phyloP scores from a whole-genome alignment of 2,329 filamentous ascomycete species.

The Aspergillus fischeri region DNA sequence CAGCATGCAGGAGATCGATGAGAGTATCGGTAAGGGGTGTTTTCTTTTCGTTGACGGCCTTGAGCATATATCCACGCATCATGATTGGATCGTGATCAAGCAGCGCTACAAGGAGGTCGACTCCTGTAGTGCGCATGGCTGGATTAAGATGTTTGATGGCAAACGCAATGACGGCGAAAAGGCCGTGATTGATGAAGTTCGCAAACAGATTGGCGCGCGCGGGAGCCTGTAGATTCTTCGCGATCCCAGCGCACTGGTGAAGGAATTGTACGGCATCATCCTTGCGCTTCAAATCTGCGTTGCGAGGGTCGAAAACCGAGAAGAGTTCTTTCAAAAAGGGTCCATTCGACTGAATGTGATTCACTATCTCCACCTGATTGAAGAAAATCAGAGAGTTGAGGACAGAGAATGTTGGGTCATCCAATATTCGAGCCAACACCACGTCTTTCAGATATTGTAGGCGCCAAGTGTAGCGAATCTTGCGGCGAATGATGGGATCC shows the following conservation, averaged over 20 bases:
- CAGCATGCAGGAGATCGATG: conserved; percentile 84
- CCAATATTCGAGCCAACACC: conserved; percentile 90
- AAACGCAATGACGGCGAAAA: conserved; percentile 87
- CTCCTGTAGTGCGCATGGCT: conserved; percentile 81
- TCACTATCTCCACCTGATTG: conserved; percentile 96
- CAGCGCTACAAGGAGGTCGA: conserved; percentile 86
- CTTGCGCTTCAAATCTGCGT: conserved; percentile 65
- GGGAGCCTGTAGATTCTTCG: conserved; percentile 86
- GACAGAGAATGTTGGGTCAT: conserved; percentile 96
- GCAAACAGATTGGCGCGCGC: conserved; percentile 77
- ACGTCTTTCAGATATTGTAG: conserved; percentile 97
- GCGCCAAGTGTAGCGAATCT: conserved; percentile 95
- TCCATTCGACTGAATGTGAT: conserved; percentile 80
- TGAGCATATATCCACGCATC: conserved; percentile 90
- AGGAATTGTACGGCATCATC: conserved; percentile 96
- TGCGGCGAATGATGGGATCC: conserved; percentile 72
- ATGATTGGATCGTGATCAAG: conserved; percentile 94
- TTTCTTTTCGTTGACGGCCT: conserved; percentile 82
- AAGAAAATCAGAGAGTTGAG: conserved; percentile 98
- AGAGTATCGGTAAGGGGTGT: conserved; percentile 84
- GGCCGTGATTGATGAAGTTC: conserved; percentile 82
- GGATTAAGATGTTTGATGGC: conserved; percentile 82
- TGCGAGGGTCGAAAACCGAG: conserved; percentile 68
- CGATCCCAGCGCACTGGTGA: conserved; percentile 89
- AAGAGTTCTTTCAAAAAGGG: conserved; percentile 82